Evolutionary conservation across 495 filamentous ascomycete species (phyloP).

Genomic region (Penicillium egyptiacum): DNA sequence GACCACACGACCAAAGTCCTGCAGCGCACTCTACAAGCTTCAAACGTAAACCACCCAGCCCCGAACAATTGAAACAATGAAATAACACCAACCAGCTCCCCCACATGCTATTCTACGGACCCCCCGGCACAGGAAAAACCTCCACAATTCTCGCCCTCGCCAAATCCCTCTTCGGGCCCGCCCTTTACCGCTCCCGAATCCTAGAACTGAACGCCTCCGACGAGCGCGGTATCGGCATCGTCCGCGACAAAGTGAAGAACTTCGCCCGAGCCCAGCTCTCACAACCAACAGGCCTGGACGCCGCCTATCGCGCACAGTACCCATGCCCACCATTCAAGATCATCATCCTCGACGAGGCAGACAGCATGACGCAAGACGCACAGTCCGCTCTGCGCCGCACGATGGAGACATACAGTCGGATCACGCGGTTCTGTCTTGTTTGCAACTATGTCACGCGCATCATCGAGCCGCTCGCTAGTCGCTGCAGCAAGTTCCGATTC

Average conservation of each 20-base stretch:
- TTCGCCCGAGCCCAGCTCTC: conserved; percentile 94
- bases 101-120: conserved; percentile 99
- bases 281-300: conserved; percentile 63
- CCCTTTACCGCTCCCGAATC: conserved; percentile 89
- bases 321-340: conserved; percentile 98
- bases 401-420: conserved; percentile 97
- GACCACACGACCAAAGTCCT: conserved; percentile 95
- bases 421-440: conserved; percentile 94
- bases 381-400: conserved; percentile 89
- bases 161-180: conserved; percentile 95
- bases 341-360: conserved; percentile 95
- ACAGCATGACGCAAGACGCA: conserved; percentile 98
- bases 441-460: conserved; percentile 99
- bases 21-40: conserved; percentile 87
- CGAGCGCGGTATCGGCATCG: conserved; percentile 95
- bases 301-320: conserved; percentile 69
- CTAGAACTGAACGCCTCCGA: conserved; percentile 99
- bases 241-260: conserved; percentile 98
- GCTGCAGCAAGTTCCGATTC: conserved; percentile 95
- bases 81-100: conserved; percentile 61
- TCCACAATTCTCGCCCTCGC: conserved; percentile 95
- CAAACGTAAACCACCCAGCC: conserved; percentile 61
- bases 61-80: conserved; percentile 1
- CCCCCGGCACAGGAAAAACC: conserved; percentile 97
- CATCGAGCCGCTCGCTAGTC: conserved; percentile 90